Evolutionary conservation across 176 grass and related monocot genomes (phyloP).

Genomic region (Oryza glumipatula): DNA sequence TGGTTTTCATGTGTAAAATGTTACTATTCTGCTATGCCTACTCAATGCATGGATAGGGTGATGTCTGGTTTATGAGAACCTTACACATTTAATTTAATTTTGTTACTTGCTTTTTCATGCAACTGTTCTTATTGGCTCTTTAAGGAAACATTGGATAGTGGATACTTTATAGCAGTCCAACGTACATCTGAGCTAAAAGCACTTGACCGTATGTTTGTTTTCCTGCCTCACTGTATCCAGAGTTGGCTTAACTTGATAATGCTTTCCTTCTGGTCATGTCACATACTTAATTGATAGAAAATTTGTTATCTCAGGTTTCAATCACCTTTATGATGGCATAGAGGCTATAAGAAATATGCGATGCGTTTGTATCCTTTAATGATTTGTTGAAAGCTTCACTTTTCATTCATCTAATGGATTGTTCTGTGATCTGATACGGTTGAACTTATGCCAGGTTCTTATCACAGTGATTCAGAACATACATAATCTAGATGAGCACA

Average conservation of each 20-base stretch:
- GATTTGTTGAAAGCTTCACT: neutral
- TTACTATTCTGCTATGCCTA: neutral
- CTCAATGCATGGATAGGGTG: neutral
- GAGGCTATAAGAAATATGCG: neutral
- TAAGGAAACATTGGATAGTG: neutral
- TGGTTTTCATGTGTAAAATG: constrained; percentile 1
- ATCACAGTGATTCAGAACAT: neutral
- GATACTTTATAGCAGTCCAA: neutral
- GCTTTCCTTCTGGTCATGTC: neutral
- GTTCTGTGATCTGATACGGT: constrained; percentile 9
- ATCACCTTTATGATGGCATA: neutral
- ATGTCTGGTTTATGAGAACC: constrained; percentile 8
- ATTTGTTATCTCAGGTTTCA: neutral
- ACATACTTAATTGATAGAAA: neutral
- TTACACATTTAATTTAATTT: neutral
- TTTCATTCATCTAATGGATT: constrained; percentile 4
- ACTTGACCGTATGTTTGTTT: neutral
- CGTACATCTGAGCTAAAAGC: neutral
- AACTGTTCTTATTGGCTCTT: constrained; percentile 1
- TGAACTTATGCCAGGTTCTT: neutral
- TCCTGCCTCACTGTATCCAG: constrained; percentile 1
- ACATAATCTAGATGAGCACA: neutral
- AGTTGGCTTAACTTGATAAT: constrained; percentile 11
- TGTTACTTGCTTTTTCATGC: neutral
- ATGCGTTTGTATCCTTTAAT: neutral